Base-by-base conservation (phyloP, 306 rosid species). In the Vicia sativa region DNA sequence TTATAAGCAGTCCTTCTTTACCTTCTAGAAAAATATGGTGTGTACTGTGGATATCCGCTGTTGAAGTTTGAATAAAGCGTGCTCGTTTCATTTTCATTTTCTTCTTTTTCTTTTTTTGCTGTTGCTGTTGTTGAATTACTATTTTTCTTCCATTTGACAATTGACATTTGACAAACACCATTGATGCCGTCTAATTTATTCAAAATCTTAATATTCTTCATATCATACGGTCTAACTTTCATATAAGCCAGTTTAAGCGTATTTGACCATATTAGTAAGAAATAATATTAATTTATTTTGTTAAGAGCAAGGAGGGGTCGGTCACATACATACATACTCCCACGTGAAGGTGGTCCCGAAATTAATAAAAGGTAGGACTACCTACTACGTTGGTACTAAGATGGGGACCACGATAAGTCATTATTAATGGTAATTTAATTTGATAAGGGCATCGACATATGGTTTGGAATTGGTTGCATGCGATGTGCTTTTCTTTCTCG, bases 381-480 rank as follows among this genome's bases (percentile, higher is more conserved):
- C 37, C 41, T 7, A 6, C 52, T 14, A 45, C 4, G 14, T 21
- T 4, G 14, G 48, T 60, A 60, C 66, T 11, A 9, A 31, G 8
- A 9, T 0, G 44, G 64, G 64, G 6, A 26, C 65, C 46, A 9
- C 39, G 28, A 60, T 60, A 60, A 59, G 29, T 12, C 7, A 43
- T 43, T 43, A 3, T 11, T 43, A 43, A 10, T 6, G 9, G 11
- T 15, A 58, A 58, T 46, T 46, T 46, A 11, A 29, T 34, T 59
- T 60, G 28, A 60, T 35, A 60, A 60, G 66, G 66, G 66, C 46
- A 10, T 52, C 15, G 8, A 21, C 58, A 52, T 21, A 21, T 52
- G 31, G 7, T 1, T n/a, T 6, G 4, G 9, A 0, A 54, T 48
- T 16, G 12, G 0, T n/a, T 14, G 43, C 43, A 58, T 26, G 64